Percentiles rank a stretch among this genome's conserved stretches.
Conservation (phyloP, 495 filamentous ascomycete species). For the Lasiosphaeria miniovina region DNA sequence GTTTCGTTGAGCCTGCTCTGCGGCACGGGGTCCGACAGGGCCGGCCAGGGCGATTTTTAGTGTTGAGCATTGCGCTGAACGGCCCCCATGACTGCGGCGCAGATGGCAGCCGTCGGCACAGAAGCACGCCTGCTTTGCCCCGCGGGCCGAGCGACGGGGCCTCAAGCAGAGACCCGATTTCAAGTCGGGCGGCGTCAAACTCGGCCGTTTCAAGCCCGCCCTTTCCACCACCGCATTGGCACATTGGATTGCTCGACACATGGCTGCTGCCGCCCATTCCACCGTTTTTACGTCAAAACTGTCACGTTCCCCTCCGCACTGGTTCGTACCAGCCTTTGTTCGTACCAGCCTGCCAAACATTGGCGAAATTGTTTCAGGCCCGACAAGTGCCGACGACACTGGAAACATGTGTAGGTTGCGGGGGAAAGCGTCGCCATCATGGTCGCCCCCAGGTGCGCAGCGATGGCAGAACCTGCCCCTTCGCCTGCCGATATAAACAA, state of each 20-base stretch:
- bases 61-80: neutral
- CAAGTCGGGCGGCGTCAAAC: neutral
- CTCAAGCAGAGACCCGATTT: neutral
- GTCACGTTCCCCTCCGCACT: no score
- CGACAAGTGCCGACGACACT: no score
- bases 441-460: neutral
- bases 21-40: neutral
- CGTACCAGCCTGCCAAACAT: no score
- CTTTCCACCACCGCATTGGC: neutral
- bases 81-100: neutral
- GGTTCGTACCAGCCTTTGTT: no score
- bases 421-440: neutral
- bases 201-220: neutral
- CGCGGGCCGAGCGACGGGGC: neutral
- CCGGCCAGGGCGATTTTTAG: neutral
- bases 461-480: neutral
- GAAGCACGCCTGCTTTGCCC: neutral
- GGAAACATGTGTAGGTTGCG: no score
- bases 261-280: no score
- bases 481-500: slow-evolving; percentile 12
- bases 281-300: neutral
- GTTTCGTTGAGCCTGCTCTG: neutral
- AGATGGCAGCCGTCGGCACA: neutral
- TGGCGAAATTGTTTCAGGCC: no score
- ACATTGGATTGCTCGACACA: no score